phyloP scores from a whole-genome alignment of 148 eudicot species.

The Polygonum aviculare region DNA sequence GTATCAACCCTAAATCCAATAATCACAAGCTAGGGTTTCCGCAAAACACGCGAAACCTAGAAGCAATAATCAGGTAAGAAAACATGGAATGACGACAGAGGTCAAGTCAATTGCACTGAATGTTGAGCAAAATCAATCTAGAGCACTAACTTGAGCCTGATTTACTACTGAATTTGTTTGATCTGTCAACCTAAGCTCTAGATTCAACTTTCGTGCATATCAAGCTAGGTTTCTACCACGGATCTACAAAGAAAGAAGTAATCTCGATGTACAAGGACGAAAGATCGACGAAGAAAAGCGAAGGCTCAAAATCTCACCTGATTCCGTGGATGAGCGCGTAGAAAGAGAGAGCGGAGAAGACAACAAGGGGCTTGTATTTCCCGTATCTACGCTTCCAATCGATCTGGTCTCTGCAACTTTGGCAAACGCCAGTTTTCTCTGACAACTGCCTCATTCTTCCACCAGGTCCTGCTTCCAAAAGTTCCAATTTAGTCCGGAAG shows the following conservation, averaged over 20 bases:
- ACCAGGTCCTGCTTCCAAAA: conserved; percentile 52
- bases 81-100: background rate
- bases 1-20: background rate
- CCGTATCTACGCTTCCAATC: conserved; percentile 99
- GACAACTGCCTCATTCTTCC: conserved; percentile 66
- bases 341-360: conserved; percentile 28
- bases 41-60: background rate
- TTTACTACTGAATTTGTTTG: background rate
- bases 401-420: conserved; percentile 79
- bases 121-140: background rate
- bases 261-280: background rate
- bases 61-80: background rate
- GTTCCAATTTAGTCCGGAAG: background rate
- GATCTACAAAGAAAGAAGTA: background rate
- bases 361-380: conserved; percentile 72
- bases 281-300: background rate
- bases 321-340: background rate
- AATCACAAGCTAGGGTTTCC: background rate
- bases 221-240: background rate
- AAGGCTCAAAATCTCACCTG: background rate
- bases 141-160: background rate
- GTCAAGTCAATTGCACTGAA: background rate
- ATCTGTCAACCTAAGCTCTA: background rate
- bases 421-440: conserved; percentile 77
- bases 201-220: background rate